Conservation (phyloP, 1,284 basidiomycete species). For the Rhodotorula glutinis region DNA sequence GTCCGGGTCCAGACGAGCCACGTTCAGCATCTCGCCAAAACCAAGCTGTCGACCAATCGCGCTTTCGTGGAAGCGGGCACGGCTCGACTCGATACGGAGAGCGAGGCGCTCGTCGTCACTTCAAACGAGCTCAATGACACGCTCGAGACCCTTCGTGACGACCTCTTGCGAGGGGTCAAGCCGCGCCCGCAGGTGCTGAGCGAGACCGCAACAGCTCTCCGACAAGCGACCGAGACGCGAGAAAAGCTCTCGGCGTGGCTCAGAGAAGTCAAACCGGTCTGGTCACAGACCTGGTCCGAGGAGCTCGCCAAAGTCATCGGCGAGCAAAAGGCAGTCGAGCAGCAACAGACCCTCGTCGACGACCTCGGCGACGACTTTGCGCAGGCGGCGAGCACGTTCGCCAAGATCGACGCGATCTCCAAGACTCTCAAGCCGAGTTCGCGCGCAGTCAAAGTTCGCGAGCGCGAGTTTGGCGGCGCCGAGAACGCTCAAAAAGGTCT, state of each 20-base stretch:
- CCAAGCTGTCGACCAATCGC: slow-evolving; percentile 78
- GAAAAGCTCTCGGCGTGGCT: slow-evolving; percentile 79
- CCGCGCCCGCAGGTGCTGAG: slow-evolving; percentile 61
- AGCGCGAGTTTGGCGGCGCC: slow-evolving; percentile 25
- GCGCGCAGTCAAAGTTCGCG: not conserved
- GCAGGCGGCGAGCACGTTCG: slow-evolving; percentile 76
- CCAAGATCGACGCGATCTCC: slow-evolving; percentile 82
- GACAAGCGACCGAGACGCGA: slow-evolving; percentile 66
- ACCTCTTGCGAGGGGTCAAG: slow-evolving; percentile 81
- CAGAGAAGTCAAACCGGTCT: slow-evolving; percentile 85
- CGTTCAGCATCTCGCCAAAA: slow-evolving; percentile 78
- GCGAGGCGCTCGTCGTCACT: slow-evolving; percentile 83
- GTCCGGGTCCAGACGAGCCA: slow-evolving; percentile 78
- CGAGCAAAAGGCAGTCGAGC: slow-evolving; percentile 89
- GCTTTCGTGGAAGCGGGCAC: slow-evolving; percentile 89
- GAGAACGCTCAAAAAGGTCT: slow-evolving; percentile 45
- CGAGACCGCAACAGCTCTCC: slow-evolving; percentile 70
- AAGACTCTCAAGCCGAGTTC: slow-evolving; percentile 41
- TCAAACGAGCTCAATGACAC: slow-evolving; percentile 92
- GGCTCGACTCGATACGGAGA: slow-evolving; percentile 78
- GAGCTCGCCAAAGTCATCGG: slow-evolving; percentile 95
- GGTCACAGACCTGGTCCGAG: slow-evolving; percentile 98
- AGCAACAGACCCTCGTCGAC: slow-evolving; percentile 83
- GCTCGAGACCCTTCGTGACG: slow-evolving; percentile 84
- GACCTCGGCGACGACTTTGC: slow-evolving; percentile 90